These are phyloP conservation scores for Picea sitchensis DNA, from an alignment of 75 land plant genomes.

Conservation along the genomic window DNA sequence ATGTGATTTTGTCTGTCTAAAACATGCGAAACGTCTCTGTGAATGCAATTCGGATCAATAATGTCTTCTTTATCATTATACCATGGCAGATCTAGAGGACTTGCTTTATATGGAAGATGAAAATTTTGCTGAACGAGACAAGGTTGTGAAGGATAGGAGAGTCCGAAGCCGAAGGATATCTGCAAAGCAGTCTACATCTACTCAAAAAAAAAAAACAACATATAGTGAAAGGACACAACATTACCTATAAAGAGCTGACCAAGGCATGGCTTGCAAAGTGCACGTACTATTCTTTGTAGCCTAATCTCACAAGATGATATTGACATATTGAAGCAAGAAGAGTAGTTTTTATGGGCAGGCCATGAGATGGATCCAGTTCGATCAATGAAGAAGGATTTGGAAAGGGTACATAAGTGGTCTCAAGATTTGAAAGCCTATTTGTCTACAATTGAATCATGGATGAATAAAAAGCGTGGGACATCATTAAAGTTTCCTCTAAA, in stretches of 20 bases:
- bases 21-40: slow-evolving; percentile 91
- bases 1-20: neutral
- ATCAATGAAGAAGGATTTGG: slow-evolving; percentile 29
- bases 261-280: slow-evolving; percentile 55
- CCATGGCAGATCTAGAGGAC: slow-evolving; percentile 77
- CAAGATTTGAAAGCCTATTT: slow-evolving; percentile 42
- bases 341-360: slow-evolving; percentile 96
- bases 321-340: slow-evolving; percentile 51
- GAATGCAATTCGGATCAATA: slow-evolving; percentile 70
- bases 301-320: slow-evolving; percentile 6
- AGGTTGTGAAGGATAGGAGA: neutral
- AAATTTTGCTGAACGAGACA: slow-evolving; percentile 7
- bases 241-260: slow-evolving; percentile 55
- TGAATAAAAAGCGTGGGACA: neutral
- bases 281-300: slow-evolving; percentile 24
- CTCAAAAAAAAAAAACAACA: neutral
- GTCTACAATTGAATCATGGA: slow-evolving; percentile 29
- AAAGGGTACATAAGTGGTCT: slow-evolving; percentile 7
- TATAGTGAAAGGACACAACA: slow-evolving; percentile 32
- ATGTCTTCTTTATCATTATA: slow-evolving; percentile 76
- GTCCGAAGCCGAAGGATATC: slow-evolving; percentile 6
- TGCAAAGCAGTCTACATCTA: neutral
- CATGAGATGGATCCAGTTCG: slow-evolving; percentile 83
- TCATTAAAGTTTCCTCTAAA: slow-evolving; percentile 36
- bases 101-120: slow-evolving; percentile 24